Base-by-base conservation (phyloP, 2,329 filamentous ascomycete species). In the Fusarium oxysporum region DNA sequence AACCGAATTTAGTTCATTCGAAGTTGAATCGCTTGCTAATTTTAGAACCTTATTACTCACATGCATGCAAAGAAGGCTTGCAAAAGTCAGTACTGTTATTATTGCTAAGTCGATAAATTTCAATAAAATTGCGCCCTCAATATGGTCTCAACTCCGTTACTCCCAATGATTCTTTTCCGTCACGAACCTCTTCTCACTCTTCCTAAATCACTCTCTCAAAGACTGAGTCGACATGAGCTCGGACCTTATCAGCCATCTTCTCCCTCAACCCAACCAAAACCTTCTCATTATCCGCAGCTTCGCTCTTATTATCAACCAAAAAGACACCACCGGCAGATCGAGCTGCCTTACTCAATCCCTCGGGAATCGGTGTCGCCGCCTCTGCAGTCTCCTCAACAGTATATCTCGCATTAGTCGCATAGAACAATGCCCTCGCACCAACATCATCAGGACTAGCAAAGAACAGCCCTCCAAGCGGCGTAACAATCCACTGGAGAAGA, bases 331-430 rank as follows among this genome's bases (percentile, higher is more conserved):
- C 58, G 1, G 47, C 19, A 17, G 67, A 64, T n/a, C 28, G 9
- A 5, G 19, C n/a, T 1, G 67, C 61, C 35, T 54, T 75, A 0
- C 37, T 35, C 1, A 70, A 40, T 0, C 56, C 64, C 1, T 67
- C 25, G 1, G 70, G 72, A 8, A 67, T 21, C 1, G 72, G 50
- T 0, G 19, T 38, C 0, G 72, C 62, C 0, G 10, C 33, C 0
- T 28, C 12, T 8, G 57, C 65, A 8, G 25, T 59, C 8, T 57
- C 61, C 0, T 65, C n/a, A 6, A 74, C 72, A 1, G 69, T 70
- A 14, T 72, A 78, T 6, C 65, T 45, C 1, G 74, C 75, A 28
- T 76, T 78, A 2, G 77, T 78, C 6, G 70, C 66, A 25, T 76
- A 71, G 30, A 77, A 78, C 2, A 78, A 45, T 3, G 66, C 62